Base-by-base conservation (phyloP, 2,329 filamentous ascomycete genomes). In the Scytalidium lignicola region DNA sequence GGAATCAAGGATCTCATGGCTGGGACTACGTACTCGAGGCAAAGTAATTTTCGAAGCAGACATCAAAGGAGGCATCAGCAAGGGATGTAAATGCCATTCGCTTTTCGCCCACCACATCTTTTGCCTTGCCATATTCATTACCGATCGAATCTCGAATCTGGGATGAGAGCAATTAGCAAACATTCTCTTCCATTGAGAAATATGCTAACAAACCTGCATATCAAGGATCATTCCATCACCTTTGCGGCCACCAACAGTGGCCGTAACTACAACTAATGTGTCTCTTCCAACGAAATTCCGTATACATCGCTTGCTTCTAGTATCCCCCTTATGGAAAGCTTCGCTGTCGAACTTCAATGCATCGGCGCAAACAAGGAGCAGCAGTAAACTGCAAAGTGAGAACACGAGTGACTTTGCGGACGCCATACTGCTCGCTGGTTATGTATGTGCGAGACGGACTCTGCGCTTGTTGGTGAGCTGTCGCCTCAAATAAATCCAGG, bases 111-210 rank as follows among this genome's bases (percentile, higher is more conserved):
- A 84, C 87, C 52, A 97, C 83, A 65, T 99, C 91, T 72, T 87
- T 92, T 47, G 93, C 90, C 53, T 83, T 82, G 65, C 88, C 90
- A 71, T 97, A 96, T 70, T 97, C 90, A 73, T 99, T 99, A 65
- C 91, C 92, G 61, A 96, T 82, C 15, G 90, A 85, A 72, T 99
- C 93, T 70, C 86, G 87, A 71, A 99, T 96, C 92, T 97, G 67
- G 22, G 43, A 37, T 32, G 26, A 10, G 3, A 26, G 12, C 17
- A 39, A 39, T 23, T 26, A 21, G 44, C 44, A 56, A 15, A 46
- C 46, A 39, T 15, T 17, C 21, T 32, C 17, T 43, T 8, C 17
- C 17, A 44, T 23, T 19, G 19, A 43, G 28, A 37, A 37, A 15
- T 37, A 4, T 37, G 32, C 18, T 5, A 22, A 79, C 81, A 56